These are phyloP conservation scores for Curvularia eragrostidis DNA, from an alignment of 2,329 filamentous ascomycete genomes.

Conservation along the genomic window DNA sequence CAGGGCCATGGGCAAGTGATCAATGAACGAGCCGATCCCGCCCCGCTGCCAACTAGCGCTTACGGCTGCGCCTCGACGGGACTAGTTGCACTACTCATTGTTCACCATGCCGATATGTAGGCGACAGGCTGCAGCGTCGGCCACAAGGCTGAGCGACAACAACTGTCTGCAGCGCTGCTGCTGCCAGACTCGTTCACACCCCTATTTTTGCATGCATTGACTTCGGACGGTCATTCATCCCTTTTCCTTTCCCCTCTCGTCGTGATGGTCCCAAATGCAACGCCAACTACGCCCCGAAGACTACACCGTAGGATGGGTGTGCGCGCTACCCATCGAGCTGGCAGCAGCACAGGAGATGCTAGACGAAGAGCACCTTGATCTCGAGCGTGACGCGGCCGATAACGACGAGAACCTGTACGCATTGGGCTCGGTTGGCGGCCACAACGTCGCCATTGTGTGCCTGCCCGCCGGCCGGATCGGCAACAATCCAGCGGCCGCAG, in stretches of 20 bases:
- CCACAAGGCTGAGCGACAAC: conserved; percentile 8
- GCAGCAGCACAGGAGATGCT: conserved; percentile 20
- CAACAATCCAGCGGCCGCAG: conserved; percentile 40
- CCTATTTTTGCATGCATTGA: neutral
- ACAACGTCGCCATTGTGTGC: conserved; percentile 21
- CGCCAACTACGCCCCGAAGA: conserved; percentile 18
- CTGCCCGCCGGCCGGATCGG: too few species aligned
- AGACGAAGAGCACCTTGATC: conserved; percentile 22
- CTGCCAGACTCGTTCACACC: conserved; percentile 6
- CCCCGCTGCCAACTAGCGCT: neutral
- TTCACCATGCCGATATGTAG: conserved; percentile 9
- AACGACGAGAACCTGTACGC: conserved; percentile 29
- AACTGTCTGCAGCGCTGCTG: conserved; percentile 5
- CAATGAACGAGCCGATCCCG: neutral
- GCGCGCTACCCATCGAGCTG: conserved; percentile 22
- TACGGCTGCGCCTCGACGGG: too few species aligned
- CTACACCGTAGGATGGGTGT: conserved; percentile 30
- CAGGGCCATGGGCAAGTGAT: neutral
- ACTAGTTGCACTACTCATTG: neutral
- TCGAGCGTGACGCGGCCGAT: conserved; percentile 33
- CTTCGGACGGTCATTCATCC: conserved; percentile 2
- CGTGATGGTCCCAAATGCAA: conserved; percentile 1
- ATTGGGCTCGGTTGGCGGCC: conserved; percentile 34
- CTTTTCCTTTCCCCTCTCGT: neutral
- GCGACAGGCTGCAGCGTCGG: conserved; percentile 6